A percentile compares a stretch with the other conserved stretches of the same genome.
phyloP scores from a whole-genome alignment of 331 rosid species.

The Stylosanthes scabra region DNA sequence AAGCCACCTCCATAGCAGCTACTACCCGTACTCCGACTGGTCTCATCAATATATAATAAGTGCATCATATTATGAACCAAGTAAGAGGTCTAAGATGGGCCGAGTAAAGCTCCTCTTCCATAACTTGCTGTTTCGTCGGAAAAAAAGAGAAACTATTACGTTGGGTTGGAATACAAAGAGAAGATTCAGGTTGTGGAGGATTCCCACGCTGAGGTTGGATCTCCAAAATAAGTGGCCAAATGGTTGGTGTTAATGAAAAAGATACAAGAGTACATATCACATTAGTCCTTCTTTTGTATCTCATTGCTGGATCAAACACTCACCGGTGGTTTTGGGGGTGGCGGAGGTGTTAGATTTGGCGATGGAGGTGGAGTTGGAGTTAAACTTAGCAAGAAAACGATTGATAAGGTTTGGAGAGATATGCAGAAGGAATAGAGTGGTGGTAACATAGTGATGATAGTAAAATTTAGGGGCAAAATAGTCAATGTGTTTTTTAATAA shows the following conservation, averaged over 20 bases:
- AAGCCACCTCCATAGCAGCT: background rate
- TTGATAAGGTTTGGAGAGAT: too few relatives aligned
- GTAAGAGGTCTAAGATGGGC: slow-evolving; percentile 3
- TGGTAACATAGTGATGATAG: too few relatives aligned
- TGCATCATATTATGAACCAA: slow-evolving; percentile 1
- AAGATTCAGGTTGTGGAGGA: slow-evolving; percentile 31
- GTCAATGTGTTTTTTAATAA: too few relatives aligned
- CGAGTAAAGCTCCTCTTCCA: slow-evolving; percentile 38
- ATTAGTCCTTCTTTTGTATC: too few relatives aligned
- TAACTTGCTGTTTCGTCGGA: slow-evolving; percentile 20
- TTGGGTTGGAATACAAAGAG: slow-evolving; percentile 48
- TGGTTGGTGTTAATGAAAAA: slow-evolving; percentile 68
- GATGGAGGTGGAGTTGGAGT: too few relatives aligned
- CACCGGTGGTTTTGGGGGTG: too few relatives aligned
- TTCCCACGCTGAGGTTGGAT: slow-evolving; percentile 55
- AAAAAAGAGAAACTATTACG: slow-evolving; percentile 23
- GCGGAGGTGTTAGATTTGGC: too few relatives aligned
- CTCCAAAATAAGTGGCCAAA: slow-evolving; percentile 70
- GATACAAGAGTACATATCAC: too few relatives aligned
- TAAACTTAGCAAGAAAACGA: too few relatives aligned
- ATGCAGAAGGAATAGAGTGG: too few relatives aligned
- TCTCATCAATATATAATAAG: background rate
- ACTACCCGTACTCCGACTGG: background rate
- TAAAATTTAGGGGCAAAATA: too few relatives aligned
- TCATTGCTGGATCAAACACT: too few relatives aligned